These are phyloP conservation scores for Ophiognomonia clavigignenti-juglandacearum DNA, from an alignment of 2,329 filamentous ascomycete genomes.

Conservation along the genomic window DNA sequence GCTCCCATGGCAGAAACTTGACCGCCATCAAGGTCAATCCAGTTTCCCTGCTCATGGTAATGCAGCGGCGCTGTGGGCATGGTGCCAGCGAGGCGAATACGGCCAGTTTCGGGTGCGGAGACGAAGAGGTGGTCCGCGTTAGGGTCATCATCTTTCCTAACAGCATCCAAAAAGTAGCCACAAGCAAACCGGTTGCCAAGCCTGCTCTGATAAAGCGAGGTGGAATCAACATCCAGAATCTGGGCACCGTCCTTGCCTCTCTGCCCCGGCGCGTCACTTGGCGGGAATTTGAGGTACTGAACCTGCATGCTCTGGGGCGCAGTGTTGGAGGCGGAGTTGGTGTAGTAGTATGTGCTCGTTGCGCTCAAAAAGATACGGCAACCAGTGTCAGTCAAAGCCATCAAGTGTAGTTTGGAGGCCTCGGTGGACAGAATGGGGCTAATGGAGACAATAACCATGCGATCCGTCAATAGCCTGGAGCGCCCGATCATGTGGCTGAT, in stretches of 20 bases:
- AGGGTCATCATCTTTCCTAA: slow-evolving; percentile 49
- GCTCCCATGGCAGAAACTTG: slow-evolving; percentile 74
- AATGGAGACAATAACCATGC: slow-evolving; percentile 74
- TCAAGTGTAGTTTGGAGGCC: slow-evolving; percentile 77
- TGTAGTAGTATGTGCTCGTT: slow-evolving; percentile 69
- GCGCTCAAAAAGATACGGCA: slow-evolving; percentile 90
- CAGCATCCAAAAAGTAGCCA: slow-evolving; percentile 86
- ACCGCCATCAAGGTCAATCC: slow-evolving; percentile 62
- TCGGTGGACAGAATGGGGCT: slow-evolving; percentile 77
- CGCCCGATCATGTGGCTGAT: slow-evolving; percentile 82
- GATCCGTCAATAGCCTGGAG: slow-evolving; percentile 64
- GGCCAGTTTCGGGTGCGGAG: slow-evolving; percentile 80
- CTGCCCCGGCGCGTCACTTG: slow-evolving; percentile 28
- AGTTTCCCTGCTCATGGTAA: slow-evolving; percentile 76
- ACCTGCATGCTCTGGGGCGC: slow-evolving; percentile 94
- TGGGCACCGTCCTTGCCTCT: slow-evolving; percentile 35
- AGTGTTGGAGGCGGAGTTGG: slow-evolving; percentile 53
- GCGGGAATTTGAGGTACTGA: slow-evolving; percentile 94
- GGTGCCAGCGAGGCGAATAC: slow-evolving; percentile 60
- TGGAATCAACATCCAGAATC: slow-evolving; percentile 43
- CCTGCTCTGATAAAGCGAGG: slow-evolving; percentile 43
- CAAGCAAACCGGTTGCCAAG: slow-evolving; percentile 66
- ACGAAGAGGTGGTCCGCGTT: slow-evolving; percentile 70
- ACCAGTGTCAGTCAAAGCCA: slow-evolving; percentile 86
- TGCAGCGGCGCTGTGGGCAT: slow-evolving; percentile 41